Evolutionary conservation across 2,329 filamentous ascomycete genomes (phyloP).

Genomic region (Penicillium digitatum): DNA sequence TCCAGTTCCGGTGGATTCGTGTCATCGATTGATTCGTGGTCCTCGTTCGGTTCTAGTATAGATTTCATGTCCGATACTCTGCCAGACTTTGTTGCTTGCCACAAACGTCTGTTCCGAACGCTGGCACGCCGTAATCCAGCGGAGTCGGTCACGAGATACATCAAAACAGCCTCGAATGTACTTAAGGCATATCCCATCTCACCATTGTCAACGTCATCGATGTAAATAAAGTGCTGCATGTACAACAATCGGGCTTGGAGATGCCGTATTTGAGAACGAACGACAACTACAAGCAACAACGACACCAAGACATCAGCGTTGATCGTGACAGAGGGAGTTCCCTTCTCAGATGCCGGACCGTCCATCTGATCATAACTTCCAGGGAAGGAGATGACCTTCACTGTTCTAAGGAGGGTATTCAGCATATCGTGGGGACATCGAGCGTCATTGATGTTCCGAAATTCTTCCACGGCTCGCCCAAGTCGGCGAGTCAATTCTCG

Average conservation of each 20-base stretch:
- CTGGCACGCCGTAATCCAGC: slow-evolving; percentile 78
- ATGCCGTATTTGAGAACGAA: slow-evolving; percentile 80
- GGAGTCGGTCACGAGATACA: slow-evolving; percentile 81
- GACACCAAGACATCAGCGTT: slow-evolving; percentile 93
- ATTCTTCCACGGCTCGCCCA: slow-evolving; percentile 76
- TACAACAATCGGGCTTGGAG: slow-evolving; percentile 87
- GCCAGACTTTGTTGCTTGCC: slow-evolving; percentile 79
- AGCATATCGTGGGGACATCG: slow-evolving; percentile 87
- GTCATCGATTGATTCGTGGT: slow-evolving; percentile 39
- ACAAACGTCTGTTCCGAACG: slow-evolving; percentile 76
- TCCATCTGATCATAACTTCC: slow-evolving; percentile 43
- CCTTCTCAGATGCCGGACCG: slow-evolving; percentile 50
- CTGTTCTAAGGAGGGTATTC: slow-evolving; percentile 69
- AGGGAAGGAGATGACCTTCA: slow-evolving; percentile 75
- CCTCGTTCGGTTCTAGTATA: slow-evolving; percentile 70
- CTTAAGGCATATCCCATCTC: slow-evolving; percentile 95
- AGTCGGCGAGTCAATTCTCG: slow-evolving; percentile 75
- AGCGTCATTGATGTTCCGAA: slow-evolving; percentile 75
- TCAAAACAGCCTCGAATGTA: slow-evolving; percentile 89
- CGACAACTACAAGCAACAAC: slow-evolving; percentile 83
- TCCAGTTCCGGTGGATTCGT: slow-evolving; percentile 39
- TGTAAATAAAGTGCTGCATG: slow-evolving; percentile 95
- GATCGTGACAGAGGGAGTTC: slow-evolving; percentile 57
- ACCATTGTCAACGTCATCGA: slow-evolving; percentile 93
- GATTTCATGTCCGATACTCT: slow-evolving; percentile 69